Evolutionary conservation across 306 rosid genomes (phyloP).

Genomic region (Gastrolobium bilobum): DNA sequence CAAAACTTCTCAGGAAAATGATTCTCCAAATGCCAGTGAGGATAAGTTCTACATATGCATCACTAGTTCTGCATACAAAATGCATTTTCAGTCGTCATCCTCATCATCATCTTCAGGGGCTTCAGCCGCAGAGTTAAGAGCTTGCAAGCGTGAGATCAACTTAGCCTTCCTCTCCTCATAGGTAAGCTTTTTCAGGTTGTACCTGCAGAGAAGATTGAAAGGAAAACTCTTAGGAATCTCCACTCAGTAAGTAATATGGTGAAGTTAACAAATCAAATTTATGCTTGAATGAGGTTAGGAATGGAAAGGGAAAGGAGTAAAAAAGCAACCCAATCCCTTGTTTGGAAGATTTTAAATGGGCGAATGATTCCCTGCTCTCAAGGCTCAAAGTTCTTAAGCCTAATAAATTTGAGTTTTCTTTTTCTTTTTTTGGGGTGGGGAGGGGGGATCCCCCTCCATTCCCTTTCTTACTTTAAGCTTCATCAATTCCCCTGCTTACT

Average conservation of each 20-base stretch:
- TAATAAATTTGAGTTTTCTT: too few species aligned
- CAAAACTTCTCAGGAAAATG: slow-evolving; percentile 29
- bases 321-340: background rate
- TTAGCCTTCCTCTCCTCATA: slow-evolving; percentile 72
- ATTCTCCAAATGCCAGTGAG: background rate
- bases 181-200: slow-evolving; percentile 75
- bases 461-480: too few species aligned
- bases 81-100: slow-evolving; percentile 54
- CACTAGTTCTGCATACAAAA: background rate
- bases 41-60: slow-evolving; percentile 30
- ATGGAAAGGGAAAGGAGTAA: background rate
- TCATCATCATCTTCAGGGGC: slow-evolving; percentile 61
- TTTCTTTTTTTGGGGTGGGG: too few species aligned
- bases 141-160: slow-evolving; percentile 65
- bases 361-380: too few species aligned
- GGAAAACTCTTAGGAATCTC: background rate
- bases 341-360: background rate
- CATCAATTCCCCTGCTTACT: too few species aligned
- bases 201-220: slow-evolving; percentile 44
- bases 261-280: background rate
- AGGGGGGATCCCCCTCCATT: too few species aligned
- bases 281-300: background rate
- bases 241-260: background rate
- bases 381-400: too few species aligned
- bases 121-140: slow-evolving; percentile 68